Percentiles rank a stretch among this genome's conserved stretches.
Evolutionary conservation across 768 basidiomycete genomes (phyloP).

Genomic region (Mrakia blollopis): DNA sequence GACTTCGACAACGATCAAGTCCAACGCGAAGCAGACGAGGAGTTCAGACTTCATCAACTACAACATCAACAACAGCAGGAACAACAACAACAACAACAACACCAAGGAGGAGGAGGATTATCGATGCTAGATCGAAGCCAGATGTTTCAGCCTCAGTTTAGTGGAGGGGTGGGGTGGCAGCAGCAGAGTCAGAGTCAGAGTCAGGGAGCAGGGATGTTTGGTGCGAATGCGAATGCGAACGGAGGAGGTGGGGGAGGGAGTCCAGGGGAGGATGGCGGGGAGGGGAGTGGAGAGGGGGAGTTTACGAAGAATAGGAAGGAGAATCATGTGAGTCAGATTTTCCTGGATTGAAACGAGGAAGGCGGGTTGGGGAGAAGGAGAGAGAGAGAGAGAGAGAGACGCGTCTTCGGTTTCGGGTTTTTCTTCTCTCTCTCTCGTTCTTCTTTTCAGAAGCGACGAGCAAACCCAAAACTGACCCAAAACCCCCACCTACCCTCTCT

Average conservation of each 20-base stretch:
- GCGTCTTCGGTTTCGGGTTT: no score
- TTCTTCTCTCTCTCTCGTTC: no score
- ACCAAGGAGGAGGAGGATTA: no score
- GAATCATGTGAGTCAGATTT: slow-evolving; percentile 41
- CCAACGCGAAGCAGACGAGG: not conserved
- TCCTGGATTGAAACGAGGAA: not conserved
- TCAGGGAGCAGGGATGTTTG: no score
- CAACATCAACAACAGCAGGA: no score
- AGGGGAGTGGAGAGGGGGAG: not conserved
- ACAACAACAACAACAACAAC: no score
- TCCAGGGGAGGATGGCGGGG: no score
- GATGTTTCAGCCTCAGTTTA: not conserved
- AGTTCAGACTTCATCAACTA: not conserved
- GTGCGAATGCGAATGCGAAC: no score
- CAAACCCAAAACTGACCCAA: not conserved
- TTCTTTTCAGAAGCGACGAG: not conserved
- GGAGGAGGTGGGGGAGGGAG: no score
- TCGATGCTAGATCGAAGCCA: no score
- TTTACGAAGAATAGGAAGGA: slow-evolving; percentile 40
- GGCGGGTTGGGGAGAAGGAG: not conserved
- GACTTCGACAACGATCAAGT: not conserved
- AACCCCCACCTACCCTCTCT: not conserved
- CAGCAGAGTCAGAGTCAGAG: no score
- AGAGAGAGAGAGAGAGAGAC: not conserved
- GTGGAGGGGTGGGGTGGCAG: no score